These are phyloP conservation scores for Delonix regia DNA, from an alignment of 306 rosid genomes.

Conservation along the genomic window DNA sequence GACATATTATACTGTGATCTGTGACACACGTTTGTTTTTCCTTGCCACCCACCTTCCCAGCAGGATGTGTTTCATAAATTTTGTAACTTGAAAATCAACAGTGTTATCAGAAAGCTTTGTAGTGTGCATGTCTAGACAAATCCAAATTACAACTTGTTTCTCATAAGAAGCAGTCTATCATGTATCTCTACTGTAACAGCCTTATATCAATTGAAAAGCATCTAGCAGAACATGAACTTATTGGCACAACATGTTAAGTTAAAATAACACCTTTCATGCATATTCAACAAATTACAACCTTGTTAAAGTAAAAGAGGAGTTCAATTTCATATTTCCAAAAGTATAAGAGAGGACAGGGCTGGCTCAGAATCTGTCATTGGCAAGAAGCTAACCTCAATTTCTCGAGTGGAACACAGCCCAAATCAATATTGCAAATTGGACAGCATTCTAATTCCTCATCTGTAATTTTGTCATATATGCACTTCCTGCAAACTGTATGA, in stretches of 20 bases:
- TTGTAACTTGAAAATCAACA: slow-evolving; percentile 14
- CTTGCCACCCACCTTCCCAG: not conserved
- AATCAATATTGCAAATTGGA: slow-evolving; percentile 77
- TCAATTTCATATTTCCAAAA: not conserved
- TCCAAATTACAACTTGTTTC: slow-evolving; percentile 5
- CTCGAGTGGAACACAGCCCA: slow-evolving; percentile 83
- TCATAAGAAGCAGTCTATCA: slow-evolving; percentile 2
- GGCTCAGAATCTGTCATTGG: slow-evolving; percentile 22
- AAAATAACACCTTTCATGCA: slow-evolving; percentile 23
- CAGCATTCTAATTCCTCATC: slow-evolving; percentile 88
- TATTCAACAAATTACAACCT: slow-evolving; percentile 6
- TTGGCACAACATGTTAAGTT: slow-evolving; percentile 18
- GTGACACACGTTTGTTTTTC: slow-evolving; percentile 6
- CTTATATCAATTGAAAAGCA: not conserved
- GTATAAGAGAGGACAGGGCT: not conserved
- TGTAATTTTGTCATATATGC: slow-evolving; percentile 71
- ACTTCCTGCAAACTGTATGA: slow-evolving; percentile 92
- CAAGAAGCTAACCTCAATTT: slow-evolving; percentile 69
- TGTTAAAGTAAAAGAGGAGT: slow-evolving; percentile 1
- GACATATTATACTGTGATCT: not conserved
- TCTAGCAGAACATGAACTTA: not conserved
- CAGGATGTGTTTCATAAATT: slow-evolving; percentile 22
- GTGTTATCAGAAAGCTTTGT: not conserved
- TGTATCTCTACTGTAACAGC: slow-evolving; percentile 21
- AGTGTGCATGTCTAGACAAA: slow-evolving; percentile 13